Percentiles rank a stretch among this genome's conserved stretches.
Conservation (phyloP, 176 grass and related monocot species). For the Triticum urartu region DNA sequence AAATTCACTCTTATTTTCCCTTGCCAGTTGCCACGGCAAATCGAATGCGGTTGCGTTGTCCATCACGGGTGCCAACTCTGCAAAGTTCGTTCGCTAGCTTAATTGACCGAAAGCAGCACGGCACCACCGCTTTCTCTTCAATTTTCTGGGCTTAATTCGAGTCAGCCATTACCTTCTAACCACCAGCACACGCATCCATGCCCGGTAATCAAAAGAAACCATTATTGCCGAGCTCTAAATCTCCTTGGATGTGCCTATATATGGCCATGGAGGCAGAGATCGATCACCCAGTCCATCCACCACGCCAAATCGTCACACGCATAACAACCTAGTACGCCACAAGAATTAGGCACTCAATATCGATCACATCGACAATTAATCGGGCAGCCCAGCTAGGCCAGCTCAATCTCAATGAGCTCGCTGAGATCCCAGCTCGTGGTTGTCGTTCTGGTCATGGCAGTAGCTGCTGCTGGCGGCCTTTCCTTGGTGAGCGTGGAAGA, state of each 20-base stretch:
- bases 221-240: neutral
- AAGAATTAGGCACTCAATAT: neutral
- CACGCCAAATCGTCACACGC: neutral
- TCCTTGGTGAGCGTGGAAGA: neutral
- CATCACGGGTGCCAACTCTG: neutral
- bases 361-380: neutral
- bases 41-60: neutral
- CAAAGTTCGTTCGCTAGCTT: neutral
- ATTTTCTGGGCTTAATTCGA: neutral
- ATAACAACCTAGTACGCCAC: neutral
- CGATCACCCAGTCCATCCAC: neutral
- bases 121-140: conserved; percentile 3
- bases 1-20: neutral
- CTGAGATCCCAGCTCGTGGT: neutral
- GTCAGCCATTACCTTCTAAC: neutral
- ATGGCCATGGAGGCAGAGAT: neutral
- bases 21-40: neutral
- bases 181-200: neutral
- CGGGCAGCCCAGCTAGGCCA: neutral
- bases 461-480: neutral
- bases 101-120: conserved; percentile 24
- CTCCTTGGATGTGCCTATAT: neutral
- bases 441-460: conserved; percentile 9
- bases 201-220: neutral
- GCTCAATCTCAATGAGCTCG: conserved; percentile 18